phyloP scores from a whole-genome alignment of 208 protist species.

The Crithidia brevicula region DNA sequence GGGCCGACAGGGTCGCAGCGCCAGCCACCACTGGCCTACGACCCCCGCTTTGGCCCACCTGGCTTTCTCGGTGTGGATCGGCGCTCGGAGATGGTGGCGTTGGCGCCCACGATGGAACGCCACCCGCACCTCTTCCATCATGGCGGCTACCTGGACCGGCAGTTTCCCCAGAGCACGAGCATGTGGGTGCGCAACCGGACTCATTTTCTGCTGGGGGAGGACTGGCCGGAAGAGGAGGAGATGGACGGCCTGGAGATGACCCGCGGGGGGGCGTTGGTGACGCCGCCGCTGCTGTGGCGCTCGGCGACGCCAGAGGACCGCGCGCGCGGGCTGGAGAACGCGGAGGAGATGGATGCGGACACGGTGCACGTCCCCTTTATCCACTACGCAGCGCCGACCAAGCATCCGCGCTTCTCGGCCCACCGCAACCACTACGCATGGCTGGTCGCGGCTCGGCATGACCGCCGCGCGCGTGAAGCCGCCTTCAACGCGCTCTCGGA shows the following conservation, averaged over 20 bases:
- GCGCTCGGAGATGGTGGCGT: slow-evolving; percentile 29
- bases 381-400: slow-evolving; percentile 33
- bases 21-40: slow-evolving; percentile 2
- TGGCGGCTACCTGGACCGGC: slow-evolving; percentile 25
- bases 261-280: slow-evolving; percentile 20
- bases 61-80: slow-evolving; percentile 22
- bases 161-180: slow-evolving; percentile 4
- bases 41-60: slow-evolving; percentile 13
- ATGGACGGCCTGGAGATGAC: slow-evolving; percentile 8
- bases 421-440: slow-evolving; percentile 33
- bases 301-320: slow-evolving; percentile 25
- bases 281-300: slow-evolving; percentile 33
- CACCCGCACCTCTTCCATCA: slow-evolving; percentile 19
- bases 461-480: slow-evolving; percentile 23
- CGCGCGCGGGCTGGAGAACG: slow-evolving; percentile 13
- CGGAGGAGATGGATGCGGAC: slow-evolving; percentile 9
- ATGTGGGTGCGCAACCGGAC: slow-evolving; percentile 21
- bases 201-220: slow-evolving; percentile 13
- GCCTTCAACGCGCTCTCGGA: slow-evolving; percentile 9
- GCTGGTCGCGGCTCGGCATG: slow-evolving; percentile 35
- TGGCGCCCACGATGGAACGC: slow-evolving; percentile 17
- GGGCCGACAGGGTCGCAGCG: slow-evolving; percentile 13
- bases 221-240: slow-evolving; percentile 7
- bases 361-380: slow-evolving; percentile 26
- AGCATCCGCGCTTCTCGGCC: slow-evolving; percentile 20